Percentiles rank a stretch among this genome's conserved stretches.
phyloP scores from a whole-genome alignment of 306 rosid genomes.

The Senna tora region DNA sequence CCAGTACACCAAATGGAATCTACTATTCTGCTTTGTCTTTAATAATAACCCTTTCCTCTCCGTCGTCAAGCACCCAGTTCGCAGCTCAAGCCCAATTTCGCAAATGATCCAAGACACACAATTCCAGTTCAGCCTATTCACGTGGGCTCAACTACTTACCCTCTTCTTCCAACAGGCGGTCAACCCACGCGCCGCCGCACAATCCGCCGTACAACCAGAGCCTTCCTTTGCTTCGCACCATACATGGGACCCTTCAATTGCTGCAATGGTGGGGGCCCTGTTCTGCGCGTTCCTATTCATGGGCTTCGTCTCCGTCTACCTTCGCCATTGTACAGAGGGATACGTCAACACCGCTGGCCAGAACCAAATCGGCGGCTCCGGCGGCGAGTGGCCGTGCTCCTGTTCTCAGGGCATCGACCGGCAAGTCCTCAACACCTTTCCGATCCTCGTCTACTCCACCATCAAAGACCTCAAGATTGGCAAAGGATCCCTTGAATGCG shows the following conservation, averaged over 20 bases:
- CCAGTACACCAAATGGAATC: neutral
- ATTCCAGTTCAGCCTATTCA: neutral
- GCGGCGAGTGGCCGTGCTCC: conserved; percentile 8
- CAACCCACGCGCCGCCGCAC: conserved; percentile 42
- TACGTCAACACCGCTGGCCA: conserved; percentile 1
- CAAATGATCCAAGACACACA: conserved; percentile 28
- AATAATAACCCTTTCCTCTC: conserved; percentile 6
- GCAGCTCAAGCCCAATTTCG: neutral
- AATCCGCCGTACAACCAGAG: conserved; percentile 41
- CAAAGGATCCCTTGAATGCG: conserved; percentile 63
- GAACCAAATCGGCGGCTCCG: neutral
- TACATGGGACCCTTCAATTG: conserved; percentile 53
- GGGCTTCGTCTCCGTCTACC: conserved; percentile 44
- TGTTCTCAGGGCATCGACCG: conserved; percentile 55
- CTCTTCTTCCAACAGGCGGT: neutral
- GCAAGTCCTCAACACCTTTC: conserved; percentile 54
- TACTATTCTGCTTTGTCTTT: conserved; percentile 7
- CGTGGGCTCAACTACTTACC: conserved; percentile 14
- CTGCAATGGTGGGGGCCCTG: conserved; percentile 42
- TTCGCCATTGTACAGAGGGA: conserved; percentile 35
- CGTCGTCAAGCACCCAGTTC: neutral
- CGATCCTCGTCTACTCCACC: conserved; percentile 60
- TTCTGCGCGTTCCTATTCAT: conserved; percentile 38
- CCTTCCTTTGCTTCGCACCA: conserved; percentile 33
- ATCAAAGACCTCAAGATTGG: conserved; percentile 62